Percentiles rank a stretch among this genome's conserved stretches.
These are phyloP conservation scores for Cercospora janseana DNA, from an alignment of 2,329 filamentous ascomycete species.

Conservation along the genomic window DNA sequence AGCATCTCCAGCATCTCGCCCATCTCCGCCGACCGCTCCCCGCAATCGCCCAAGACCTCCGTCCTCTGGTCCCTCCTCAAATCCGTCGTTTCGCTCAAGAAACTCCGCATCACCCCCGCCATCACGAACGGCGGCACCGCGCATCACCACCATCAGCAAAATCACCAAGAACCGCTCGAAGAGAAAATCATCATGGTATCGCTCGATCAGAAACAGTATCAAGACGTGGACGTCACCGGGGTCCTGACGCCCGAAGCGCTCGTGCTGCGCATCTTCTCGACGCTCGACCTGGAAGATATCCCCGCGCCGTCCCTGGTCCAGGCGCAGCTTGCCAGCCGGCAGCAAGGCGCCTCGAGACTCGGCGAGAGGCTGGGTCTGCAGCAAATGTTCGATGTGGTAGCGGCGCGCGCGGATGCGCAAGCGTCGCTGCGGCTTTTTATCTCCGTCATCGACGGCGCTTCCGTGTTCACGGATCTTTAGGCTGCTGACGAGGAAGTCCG, in stretches of 20 bases:
- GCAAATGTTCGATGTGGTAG: background rate
- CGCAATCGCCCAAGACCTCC: background rate
- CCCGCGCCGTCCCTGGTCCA: background rate
- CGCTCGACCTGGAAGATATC: background rate
- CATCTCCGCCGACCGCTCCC: no score
- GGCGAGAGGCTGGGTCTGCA: background rate
- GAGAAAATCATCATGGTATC: conserved; percentile 4
- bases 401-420: background rate
- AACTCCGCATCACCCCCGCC: conserved; percentile 1
- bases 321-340: background rate
- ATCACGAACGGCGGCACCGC: background rate
- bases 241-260: background rate
- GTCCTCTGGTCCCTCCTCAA: conserved; percentile 1
- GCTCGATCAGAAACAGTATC: background rate
- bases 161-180: background rate
- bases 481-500: background rate
- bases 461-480: background rate
- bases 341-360: background rate
- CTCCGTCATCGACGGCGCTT: no score
- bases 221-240: conserved; percentile 2
- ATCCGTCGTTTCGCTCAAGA: conserved; percentile 2
- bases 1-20: background rate
- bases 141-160: conserved; percentile 13
- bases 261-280: background rate
- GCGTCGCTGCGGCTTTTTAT: background rate